phyloP scores from a whole-genome alignment of 208 protist species.

The Endotrypanum monterogeii region DNA sequence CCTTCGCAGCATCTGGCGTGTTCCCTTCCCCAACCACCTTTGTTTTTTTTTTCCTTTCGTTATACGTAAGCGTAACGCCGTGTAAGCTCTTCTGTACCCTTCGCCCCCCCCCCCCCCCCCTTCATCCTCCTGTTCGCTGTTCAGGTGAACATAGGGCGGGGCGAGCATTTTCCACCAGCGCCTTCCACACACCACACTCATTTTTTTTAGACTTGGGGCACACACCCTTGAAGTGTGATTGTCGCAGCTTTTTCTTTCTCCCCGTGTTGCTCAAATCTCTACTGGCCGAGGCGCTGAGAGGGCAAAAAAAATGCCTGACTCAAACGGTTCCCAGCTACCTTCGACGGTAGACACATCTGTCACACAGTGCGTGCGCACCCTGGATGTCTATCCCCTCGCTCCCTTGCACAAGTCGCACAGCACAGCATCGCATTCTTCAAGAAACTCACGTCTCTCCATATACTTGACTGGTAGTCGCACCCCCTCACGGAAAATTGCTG shows the following conservation, averaged over 20 bases:
- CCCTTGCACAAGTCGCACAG: background rate
- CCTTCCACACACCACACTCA: background rate
- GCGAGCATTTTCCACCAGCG: background rate
- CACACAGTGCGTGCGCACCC: constrained; percentile 21
- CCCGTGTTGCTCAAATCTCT: background rate
- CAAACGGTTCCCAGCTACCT: background rate
- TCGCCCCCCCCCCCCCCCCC: background rate
- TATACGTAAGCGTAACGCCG: background rate
- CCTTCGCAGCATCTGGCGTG: too few species aligned
- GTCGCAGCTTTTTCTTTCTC: background rate
- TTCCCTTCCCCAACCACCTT: background rate
- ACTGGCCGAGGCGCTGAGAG: background rate
- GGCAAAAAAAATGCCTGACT: background rate
- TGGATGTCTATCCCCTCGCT: constrained; percentile 28
- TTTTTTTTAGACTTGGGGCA: background rate
- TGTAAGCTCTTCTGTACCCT: too few species aligned
- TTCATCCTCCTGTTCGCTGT: background rate
- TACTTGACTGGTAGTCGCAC: background rate
- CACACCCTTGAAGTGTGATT: too few species aligned
- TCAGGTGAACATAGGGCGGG: background rate
- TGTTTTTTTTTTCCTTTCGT: background rate
- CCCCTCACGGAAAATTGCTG: background rate
- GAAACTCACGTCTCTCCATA: background rate
- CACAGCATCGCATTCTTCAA: background rate
- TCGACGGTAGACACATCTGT: background rate